A percentile compares a stretch with the other conserved stretches of the same genome.
phyloP scores from a whole-genome alignment of 225 moss, liverwort and hornwort genomes.

The Polytrichum formosum region DNA sequence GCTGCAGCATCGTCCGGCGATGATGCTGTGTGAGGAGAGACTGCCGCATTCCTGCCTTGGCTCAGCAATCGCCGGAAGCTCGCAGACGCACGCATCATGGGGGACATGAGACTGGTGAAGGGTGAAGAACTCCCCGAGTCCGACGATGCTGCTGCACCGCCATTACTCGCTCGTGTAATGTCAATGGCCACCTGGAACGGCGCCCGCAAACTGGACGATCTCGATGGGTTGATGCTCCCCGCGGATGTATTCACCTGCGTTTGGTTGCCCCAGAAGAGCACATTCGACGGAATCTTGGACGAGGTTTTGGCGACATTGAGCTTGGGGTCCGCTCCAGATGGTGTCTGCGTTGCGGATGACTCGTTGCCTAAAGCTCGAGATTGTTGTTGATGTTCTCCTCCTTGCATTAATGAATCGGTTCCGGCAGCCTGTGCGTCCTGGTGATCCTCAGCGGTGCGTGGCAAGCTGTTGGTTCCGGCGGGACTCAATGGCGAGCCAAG shows the following conservation, averaged over 20 bases:
- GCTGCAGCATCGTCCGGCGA: conserved; percentile 10
- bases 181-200: conserved; percentile 48
- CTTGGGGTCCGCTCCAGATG: too few species aligned
- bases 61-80: conserved; percentile 52
- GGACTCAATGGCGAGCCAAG: background rate
- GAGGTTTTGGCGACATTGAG: background rate
- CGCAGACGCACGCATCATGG: conserved; percentile 52
- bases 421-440: background rate
- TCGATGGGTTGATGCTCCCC: conserved; percentile 3
- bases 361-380: background rate
- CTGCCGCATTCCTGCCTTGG: conserved; percentile 37
- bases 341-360: background rate
- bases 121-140: background rate
- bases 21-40: conserved; percentile 20
- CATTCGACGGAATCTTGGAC: conserved; percentile 13
- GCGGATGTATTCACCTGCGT: conserved; percentile 10
- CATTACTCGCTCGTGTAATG: conserved; percentile 18
- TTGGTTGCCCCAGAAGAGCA: conserved; percentile 28
- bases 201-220: conserved; percentile 17
- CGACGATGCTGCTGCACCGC: background rate
- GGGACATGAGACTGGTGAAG: conserved; percentile 20
- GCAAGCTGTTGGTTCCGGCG: conserved; percentile 16
- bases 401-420: background rate
- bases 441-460: conserved; percentile 20
- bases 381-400: background rate